phyloP scores from a whole-genome alignment of 495 filamentous ascomycete species.

The Aspergillus wentii region DNA sequence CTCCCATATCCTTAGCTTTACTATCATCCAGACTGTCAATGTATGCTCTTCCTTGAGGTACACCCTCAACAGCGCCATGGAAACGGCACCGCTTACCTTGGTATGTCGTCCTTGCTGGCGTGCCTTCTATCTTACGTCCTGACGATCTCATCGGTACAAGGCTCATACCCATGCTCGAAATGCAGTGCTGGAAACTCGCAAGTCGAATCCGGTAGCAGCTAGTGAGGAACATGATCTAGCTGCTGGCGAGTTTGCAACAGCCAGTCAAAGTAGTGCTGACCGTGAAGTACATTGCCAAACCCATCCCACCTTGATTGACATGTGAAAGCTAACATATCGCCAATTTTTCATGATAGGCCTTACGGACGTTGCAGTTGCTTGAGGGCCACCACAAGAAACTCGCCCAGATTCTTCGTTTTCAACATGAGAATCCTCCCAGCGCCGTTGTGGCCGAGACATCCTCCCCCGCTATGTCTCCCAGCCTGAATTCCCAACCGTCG shows the following conservation, averaged over 20 bases:
- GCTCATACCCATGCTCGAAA: constrained; percentile 84
- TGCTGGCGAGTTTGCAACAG: constrained; percentile 83
- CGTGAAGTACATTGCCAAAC: constrained; percentile 50
- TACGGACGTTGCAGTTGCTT: constrained; percentile 76
- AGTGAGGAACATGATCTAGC: constrained; percentile 85
- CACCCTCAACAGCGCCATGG: constrained; percentile 46
- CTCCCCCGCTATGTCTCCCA: constrained; percentile 7
- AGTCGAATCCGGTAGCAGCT: constrained; percentile 70
- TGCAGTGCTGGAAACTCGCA: constrained; percentile 72
- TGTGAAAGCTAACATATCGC: background rate
- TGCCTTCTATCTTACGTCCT: constrained; percentile 8
- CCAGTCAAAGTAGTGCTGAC: constrained; percentile 68
- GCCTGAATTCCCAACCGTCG: constrained; percentile 9
- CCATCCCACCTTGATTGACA: background rate
- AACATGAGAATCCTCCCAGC: constrained; percentile 51
- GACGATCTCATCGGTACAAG: constrained; percentile 37
- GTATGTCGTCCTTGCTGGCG: constrained; percentile 26
- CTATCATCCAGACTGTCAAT: no score
- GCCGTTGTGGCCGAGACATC: constrained; percentile 7
- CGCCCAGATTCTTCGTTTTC: constrained; percentile 69
- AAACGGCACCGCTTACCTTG: constrained; percentile 55
- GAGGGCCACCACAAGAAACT: constrained; percentile 82
- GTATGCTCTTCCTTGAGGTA: no score
- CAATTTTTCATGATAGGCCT: constrained; percentile 43
- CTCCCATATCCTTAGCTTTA: no score